Base-by-base conservation (phyloP, 2,329 filamentous ascomycete genomes). In the Triangularia setosa region DNA sequence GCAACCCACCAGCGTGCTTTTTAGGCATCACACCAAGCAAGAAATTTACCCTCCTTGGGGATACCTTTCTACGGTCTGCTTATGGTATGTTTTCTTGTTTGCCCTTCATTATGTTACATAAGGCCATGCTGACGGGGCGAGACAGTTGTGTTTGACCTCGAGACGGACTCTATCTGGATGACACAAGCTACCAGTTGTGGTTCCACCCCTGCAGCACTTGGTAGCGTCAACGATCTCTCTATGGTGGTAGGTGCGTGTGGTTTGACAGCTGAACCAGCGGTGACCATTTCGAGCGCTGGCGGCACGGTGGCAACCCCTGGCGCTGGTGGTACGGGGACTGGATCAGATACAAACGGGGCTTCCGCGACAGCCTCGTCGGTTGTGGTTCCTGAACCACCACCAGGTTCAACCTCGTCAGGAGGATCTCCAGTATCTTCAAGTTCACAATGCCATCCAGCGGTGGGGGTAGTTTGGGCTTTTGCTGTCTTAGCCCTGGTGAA, bases 1-100 rank as follows among this genome's bases (percentile, higher is more conserved):
- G 63, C 40, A 62, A 58, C 6, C 72, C 73, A 33, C 71, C 74
- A 12, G 71, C 71, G 11, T 85, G 83, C 69, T 82, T 80, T 62
- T 72, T 85, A n/a, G 83, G 83, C 7, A 79, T 85, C 65, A 76
- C 77, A 67, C 76, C 79, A 8, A 83, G 77, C 68, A 72, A 77
- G 6, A 75, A 78, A 27, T 84, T 83, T 68, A 77, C 77, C 52
- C 73, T 87, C n/a, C 76, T 87, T n/a, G 84, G 84, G 11, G 84
- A 86, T 69, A 84, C 83, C 1, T 84, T 87, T 72, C 67, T 87
- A 67, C 80, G 84, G 30, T 84, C 82, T 11, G 83, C 82, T 23
- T 85, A 85, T 67, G 76, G 80, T 83, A 65, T 27, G 75, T 72
- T n/a, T 60, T 28, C 35, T 21, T 28, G 14, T 55, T 18, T 12